A percentile compares a stretch with the other conserved stretches of the same genome.
These are phyloP conservation scores for Clavaria fumosa DNA, from an alignment of 768 basidiomycete genomes.

Conservation along the genomic window DNA sequence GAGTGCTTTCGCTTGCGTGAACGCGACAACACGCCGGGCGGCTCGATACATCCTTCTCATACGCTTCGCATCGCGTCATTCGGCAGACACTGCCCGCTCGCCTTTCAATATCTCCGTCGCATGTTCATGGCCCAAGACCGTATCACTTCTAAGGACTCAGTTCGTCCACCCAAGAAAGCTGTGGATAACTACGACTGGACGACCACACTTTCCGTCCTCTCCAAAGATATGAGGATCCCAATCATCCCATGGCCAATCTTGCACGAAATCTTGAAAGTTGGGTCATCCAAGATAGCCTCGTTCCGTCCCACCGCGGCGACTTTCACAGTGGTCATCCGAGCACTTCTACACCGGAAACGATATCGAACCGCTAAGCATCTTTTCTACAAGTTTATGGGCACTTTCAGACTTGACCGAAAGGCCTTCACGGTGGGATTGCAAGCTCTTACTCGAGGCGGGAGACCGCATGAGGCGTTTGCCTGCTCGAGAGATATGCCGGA, in stretches of 20 bases:
- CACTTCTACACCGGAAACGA: constrained; percentile 30
- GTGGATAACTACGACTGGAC: constrained; percentile 32
- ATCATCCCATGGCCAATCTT: constrained; percentile 23
- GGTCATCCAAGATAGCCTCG: constrained; percentile 14
- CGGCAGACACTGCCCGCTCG: too few relatives aligned
- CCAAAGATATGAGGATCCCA: constrained; percentile 26
- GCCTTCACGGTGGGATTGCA: constrained; percentile 37
- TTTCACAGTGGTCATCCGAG: constrained; percentile 40
- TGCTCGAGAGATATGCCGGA: constrained; percentile 29
- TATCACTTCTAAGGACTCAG: constrained; percentile 3
- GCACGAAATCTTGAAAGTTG: constrained; percentile 29
- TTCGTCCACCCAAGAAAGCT: constrained; percentile 11
- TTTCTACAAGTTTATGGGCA: too few relatives aligned
- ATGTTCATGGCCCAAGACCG: not conserved
- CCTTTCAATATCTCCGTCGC: too few relatives aligned
- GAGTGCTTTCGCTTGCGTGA: too few relatives aligned
- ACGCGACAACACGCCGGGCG: too few relatives aligned
- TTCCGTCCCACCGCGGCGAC: constrained; percentile 29
- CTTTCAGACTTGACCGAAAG: constrained; percentile 35
- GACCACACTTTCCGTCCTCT: constrained; percentile 28
- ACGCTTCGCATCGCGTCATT: too few relatives aligned
- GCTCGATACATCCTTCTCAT: too few relatives aligned
- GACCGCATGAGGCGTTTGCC: constrained; percentile 32
- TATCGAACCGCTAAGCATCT: constrained; percentile 27
- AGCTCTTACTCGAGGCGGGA: constrained; percentile 28